Base-by-base conservation (phyloP, 106 monocot genomes). In the Chionographis japonica region DNA sequence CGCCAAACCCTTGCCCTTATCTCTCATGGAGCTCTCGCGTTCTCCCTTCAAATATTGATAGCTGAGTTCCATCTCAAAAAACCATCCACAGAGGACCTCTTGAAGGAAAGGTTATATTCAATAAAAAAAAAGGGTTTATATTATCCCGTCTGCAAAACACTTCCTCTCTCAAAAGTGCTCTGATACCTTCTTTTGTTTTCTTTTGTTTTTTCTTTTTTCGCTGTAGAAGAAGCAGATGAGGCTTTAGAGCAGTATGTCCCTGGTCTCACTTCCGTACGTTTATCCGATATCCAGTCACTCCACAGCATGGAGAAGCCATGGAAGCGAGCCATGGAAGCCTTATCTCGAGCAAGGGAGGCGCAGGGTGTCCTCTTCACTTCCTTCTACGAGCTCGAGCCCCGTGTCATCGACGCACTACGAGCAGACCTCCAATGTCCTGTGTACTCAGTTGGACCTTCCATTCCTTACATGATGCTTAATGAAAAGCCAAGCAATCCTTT, bases 401-500 rank as follows among this genome's bases (percentile, higher is more conserved):
- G n/a, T 2, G 58, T 67, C 61, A 49, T 83, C 0, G 61, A 77
- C 58, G 37, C 11, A 17, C 49, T 80, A 19, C 51, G 36, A 12
- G 27, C 60, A 7, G 6, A 54, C 2, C 65, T 87, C 57, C 65
- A 69, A 0, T n/a, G 52, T 39, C 87, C 83, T 11, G 50, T 80
- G 10, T 75, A 77, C 76, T 15, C 83, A 1, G 14, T 87, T 9
- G 87, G 80, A 6, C 83, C 87, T 50, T 73, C 57, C 38, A 73
- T 83, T 13, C 83, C 74, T 3, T 71, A 54, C 65, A 36, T 43
- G 60, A 37, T 46, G 9, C 46, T 8, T 4, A 27, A 27, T 27
- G 27, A 27, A 1, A 27, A 27, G 27, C 27, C 27, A 27, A 27
- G 27, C 27, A 27, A 27, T 27, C 27, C 27, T 27, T 1, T 27